Evolutionary conservation across 2,329 filamentous ascomycete species (phyloP), one percentile per base, ranked within the genome.

Genomic region (Ceratocystis diversiconidia): DNA sequence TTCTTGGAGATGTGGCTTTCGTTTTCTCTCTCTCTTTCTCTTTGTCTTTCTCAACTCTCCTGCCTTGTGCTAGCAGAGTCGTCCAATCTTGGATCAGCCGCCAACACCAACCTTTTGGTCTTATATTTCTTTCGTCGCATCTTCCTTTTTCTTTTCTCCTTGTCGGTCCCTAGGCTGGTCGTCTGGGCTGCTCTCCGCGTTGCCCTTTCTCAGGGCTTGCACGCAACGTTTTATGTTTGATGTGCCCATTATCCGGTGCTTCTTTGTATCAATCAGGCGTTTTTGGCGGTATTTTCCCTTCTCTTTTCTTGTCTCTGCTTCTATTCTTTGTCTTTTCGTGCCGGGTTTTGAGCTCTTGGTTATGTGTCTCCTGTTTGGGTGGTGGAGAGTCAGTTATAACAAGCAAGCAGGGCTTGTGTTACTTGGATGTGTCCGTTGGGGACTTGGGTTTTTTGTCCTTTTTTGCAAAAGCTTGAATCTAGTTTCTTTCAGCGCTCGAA

Each of bases 261-360:
- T 46, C 60, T 8, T 22, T 46, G 36, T 32, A 62, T 25, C 60
- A 62, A 62, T 46, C 60, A 44, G 60, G 60, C 60, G 60, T 44
- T 36, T n/a, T 48, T 48, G 36, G 36, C 36, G 36, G 36, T 41
- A 5, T 48, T 48, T 48, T 48, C 17, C 17, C 19, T 48, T 19
- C n/a, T 48, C 8, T 52, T 52, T 19, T 48, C 6, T 59, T 59
- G 55, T 28, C 50, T 19, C 50, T 28, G n/a, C 25, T 28, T 22
- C 50, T 28, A 12, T 32, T 60, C n/a, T 17, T 30, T n/a, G 8
- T 61, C 17, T 17, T n/a, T 61, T 32, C 41, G 59, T 61, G 59
- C 32, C 25, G 30, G 60, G 43, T 43, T 25, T 62, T 15, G 22
- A 22, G 60, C n/a, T 62, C 28, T 62, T 43, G 43, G 19, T 46